Evolutionary conservation across 441 rosid genomes (phyloP).

Genomic region (Euphorbia celastroides): DNA sequence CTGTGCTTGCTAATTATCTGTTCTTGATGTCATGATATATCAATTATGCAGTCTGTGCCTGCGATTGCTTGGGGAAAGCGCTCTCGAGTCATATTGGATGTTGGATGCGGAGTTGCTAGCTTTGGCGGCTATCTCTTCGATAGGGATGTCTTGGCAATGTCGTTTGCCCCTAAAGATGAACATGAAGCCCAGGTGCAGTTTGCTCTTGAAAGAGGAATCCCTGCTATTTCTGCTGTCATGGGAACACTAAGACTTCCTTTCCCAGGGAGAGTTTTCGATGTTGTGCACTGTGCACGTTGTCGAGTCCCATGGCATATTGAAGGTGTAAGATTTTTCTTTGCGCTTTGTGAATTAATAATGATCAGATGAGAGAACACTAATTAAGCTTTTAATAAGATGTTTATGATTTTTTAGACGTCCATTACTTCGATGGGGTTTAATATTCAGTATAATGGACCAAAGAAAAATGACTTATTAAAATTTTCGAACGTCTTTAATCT

Average conservation of each 20-base stretch:
- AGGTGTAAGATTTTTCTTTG: slow-evolving; percentile 38
- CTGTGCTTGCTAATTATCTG: background rate
- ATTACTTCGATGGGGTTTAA: no score
- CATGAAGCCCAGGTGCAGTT: slow-evolving; percentile 98
- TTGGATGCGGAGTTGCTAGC: slow-evolving; percentile 98
- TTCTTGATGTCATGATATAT: background rate
- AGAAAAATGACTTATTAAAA: no score
- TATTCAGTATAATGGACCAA: no score
- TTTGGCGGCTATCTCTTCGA: slow-evolving; percentile 93
- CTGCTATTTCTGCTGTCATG: slow-evolving; percentile 95
- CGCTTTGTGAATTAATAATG: background rate
- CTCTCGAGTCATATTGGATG: slow-evolving; percentile 80
- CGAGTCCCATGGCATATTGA: slow-evolving; percentile 99
- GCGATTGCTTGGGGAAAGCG: slow-evolving; percentile 87
- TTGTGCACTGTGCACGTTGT: slow-evolving; percentile 94
- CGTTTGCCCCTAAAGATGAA: slow-evolving; percentile 98
- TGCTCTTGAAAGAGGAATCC: slow-evolving; percentile 97
- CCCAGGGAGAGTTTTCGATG: slow-evolving; percentile 83
- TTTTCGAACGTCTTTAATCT: no score
- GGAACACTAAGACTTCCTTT: slow-evolving; percentile 91
- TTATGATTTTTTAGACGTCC: background rate
- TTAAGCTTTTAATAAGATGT: background rate
- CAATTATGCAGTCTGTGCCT: slow-evolving; percentile 59
- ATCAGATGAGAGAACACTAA: background rate
- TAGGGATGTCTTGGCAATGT: slow-evolving; percentile 74